These are phyloP conservation scores for Syzygium malaccense DNA, from an alignment of 441 rosid genomes.

Conservation along the genomic window DNA sequence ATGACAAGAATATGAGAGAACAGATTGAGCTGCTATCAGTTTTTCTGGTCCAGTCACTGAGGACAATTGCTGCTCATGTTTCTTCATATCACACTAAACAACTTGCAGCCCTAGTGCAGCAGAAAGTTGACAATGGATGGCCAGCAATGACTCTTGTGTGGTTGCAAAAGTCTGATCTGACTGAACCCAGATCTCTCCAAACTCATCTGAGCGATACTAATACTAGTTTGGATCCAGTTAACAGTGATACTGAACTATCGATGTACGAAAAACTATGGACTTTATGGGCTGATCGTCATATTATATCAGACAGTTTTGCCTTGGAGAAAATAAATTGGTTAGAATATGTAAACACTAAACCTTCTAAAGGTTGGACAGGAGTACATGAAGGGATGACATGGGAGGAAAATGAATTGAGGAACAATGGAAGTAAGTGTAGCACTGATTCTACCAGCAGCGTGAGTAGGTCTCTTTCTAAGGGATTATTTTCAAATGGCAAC, in stretches of 20 bases:
- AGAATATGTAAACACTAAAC: slow-evolving; percentile 30
- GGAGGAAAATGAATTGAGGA: slow-evolving; percentile 24
- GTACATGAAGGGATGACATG: slow-evolving; percentile 28
- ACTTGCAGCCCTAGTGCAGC: slow-evolving; percentile 44
- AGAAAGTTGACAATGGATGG: slow-evolving; percentile 48
- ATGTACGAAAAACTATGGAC: slow-evolving; percentile 49
- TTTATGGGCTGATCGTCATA: slow-evolving; percentile 56
- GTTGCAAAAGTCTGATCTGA: slow-evolving; percentile 43
- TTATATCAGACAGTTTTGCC: slow-evolving; percentile 53
- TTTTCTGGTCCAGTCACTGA: slow-evolving; percentile 43
- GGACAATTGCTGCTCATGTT: slow-evolving; percentile 37
- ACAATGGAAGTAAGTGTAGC: slow-evolving; percentile 29
- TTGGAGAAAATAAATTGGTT: slow-evolving; percentile 49
- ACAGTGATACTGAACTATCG: slow-evolving; percentile 31
- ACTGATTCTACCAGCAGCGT: slow-evolving; percentile 27
- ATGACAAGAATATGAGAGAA: slow-evolving; percentile 27
- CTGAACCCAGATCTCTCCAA: slow-evolving; percentile 32
- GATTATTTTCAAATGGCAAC: slow-evolving; percentile 30
- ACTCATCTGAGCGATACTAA: slow-evolving; percentile 20
- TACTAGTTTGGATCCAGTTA: slow-evolving; percentile 25
- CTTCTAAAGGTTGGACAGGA: slow-evolving; percentile 49
- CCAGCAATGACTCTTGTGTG: slow-evolving; percentile 46
- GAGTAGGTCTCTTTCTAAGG: slow-evolving; percentile 28
- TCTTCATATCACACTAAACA: slow-evolving; percentile 67
- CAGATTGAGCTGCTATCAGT: slow-evolving; percentile 26